phyloP scores from a whole-genome alignment of 768 basidiomycete species.

The Boletus subparvulus region DNA sequence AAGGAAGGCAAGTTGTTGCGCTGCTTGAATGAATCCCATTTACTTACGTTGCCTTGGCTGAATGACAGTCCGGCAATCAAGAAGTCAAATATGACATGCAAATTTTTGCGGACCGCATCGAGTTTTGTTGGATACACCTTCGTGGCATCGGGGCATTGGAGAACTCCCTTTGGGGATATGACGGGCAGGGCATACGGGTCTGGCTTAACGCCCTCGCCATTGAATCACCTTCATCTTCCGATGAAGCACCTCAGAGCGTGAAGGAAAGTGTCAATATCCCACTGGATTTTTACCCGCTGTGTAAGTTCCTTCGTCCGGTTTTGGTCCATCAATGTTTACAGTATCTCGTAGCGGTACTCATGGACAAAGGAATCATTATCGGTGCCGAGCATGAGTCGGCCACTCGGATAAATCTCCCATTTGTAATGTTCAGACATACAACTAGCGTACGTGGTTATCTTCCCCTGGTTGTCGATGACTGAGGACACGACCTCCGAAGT shows the following conservation, averaged over 20 bases:
- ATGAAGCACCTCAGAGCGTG: constrained; percentile 49
- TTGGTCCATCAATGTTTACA: constrained; percentile 1
- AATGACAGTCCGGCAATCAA: constrained; percentile 67
- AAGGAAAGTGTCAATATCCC: constrained; percentile 93
- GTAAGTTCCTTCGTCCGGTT: constrained; percentile 44
- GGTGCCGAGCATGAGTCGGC: constrained; percentile 90
- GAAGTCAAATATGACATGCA: constrained; percentile 98
- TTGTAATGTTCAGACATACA: constrained; percentile 88
- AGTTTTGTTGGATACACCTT: constrained; percentile 98
- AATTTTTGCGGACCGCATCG: constrained; percentile 93
- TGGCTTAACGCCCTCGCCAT: constrained; percentile 97
- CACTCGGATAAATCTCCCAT: constrained; percentile 72
- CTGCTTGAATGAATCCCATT: not conserved
- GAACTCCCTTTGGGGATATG: constrained; percentile 97
- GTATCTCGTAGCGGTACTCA: constrained; percentile 72
- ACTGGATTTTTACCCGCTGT: constrained; percentile 93
- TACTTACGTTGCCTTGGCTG: not conserved
- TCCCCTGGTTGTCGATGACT: constrained; percentile 1
- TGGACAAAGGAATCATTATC: constrained; percentile 99
- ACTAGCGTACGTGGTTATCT: constrained; percentile 65
- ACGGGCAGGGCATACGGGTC: constrained; percentile 83
- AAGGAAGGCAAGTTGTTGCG: constrained; percentile 59
- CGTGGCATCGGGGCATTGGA: constrained; percentile 90
- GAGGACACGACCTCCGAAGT: constrained; percentile 45
- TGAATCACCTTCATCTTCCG: constrained; percentile 52